phyloP scores from a whole-genome alignment of 192 early-diverging fungal species.

The Jimgerdemannia lactiflua region DNA sequence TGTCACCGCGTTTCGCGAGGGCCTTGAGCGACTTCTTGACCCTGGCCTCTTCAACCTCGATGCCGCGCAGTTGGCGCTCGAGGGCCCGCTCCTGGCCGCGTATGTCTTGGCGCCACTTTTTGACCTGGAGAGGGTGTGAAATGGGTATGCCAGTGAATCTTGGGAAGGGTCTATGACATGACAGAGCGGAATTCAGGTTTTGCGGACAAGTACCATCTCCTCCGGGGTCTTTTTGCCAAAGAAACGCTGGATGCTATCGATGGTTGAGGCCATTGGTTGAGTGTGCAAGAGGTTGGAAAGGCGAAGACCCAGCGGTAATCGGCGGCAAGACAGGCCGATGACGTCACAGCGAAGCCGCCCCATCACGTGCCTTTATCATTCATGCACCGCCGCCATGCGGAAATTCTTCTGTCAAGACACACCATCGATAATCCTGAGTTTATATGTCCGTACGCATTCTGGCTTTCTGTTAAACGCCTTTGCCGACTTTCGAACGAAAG shows the following conservation, averaged over 20 bases:
- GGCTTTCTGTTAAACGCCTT: no score
- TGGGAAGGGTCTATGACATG: not conserved
- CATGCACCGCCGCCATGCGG: no score
- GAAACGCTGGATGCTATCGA: constrained; percentile 43
- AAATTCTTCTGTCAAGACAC: no score
- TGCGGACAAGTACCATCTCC: constrained; percentile 43
- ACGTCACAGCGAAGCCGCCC: no score
- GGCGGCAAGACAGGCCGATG: no score
- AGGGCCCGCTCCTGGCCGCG: constrained; percentile 82
- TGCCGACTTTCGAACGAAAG: no score
- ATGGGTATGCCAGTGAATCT: not conserved
- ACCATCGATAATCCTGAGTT: no score
- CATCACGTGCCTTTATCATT: no score
- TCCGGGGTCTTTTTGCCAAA: constrained; percentile 61
- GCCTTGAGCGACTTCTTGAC: constrained; percentile 75
- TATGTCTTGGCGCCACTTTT: constrained; percentile 88
- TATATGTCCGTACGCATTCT: no score
- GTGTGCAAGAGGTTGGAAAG: not conserved
- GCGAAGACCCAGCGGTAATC: not conserved
- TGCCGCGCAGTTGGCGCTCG: constrained; percentile 76
- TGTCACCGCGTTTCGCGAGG: constrained; percentile 88
- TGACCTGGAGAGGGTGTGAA: constrained; percentile 52
- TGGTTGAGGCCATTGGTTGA: not conserved
- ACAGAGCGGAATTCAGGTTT: not conserved
- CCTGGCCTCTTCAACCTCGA: constrained; percentile 84